A percentile compares a stretch with the other conserved stretches of the same genome.
Conservation (phyloP, 73 alveolate species). For the Paramecium tetraurelia region DNA sequence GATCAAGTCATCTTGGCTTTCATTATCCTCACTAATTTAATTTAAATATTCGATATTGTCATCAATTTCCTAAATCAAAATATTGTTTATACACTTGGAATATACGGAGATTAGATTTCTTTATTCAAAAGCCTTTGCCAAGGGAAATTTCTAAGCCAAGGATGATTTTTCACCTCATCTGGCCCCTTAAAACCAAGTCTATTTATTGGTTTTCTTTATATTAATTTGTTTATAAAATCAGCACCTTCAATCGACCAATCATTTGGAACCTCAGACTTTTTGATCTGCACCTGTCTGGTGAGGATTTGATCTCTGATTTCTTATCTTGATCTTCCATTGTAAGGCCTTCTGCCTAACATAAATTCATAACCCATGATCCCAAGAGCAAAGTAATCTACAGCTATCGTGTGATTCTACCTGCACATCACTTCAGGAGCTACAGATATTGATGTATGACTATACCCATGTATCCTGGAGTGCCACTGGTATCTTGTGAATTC, state of each 20-base stretch:
- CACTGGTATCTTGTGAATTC: conserved; percentile 93
- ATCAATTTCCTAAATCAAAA: background rate
- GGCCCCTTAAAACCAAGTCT: conserved; percentile 89
- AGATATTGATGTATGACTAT: background rate
- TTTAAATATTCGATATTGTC: conserved; percentile 8
- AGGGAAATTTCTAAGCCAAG: conserved; percentile 84
- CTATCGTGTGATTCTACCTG: conserved; percentile 64
- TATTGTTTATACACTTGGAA: conserved; percentile 57
- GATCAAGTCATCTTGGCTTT: conserved; percentile 43
- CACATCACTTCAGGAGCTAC: conserved; percentile 76
- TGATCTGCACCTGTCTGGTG: conserved; percentile 70
- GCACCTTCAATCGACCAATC: conserved; percentile 95
- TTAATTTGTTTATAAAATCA: conserved; percentile 86
- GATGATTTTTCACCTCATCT: conserved; percentile 82
- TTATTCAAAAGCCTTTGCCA: conserved; percentile 85
- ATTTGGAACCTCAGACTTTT: conserved; percentile 85
- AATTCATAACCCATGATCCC: conserved; percentile 76
- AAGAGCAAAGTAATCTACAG: conserved; percentile 70
- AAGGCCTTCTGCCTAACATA: conserved; percentile 87
- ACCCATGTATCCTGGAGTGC: conserved; percentile 98
- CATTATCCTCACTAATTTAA: conserved; percentile 53
- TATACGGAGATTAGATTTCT: conserved; percentile 83
- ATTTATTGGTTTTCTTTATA: conserved; percentile 80
- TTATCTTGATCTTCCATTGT: conserved; percentile 78
- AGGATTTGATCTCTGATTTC: conserved; percentile 78